Evolutionary conservation across 73 alveolate genomes (phyloP), one percentile per base, ranked within the genome.

Genomic region (Paramecium biaurelia): DNA sequence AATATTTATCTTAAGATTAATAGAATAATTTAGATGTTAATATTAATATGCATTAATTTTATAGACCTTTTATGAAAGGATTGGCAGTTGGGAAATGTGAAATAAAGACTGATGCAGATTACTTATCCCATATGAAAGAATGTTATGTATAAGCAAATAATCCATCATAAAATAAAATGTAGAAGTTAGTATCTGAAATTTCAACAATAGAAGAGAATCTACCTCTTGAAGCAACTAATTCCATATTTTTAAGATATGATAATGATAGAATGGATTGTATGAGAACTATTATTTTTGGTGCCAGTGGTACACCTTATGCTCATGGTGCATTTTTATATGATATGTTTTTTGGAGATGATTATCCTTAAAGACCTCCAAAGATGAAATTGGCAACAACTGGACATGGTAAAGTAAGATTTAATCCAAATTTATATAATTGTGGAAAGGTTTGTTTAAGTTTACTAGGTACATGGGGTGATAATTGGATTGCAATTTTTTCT

Each of bases 391-490:
- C 95, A 88, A 98, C 99, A 5, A 96, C 99, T 11, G 99, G 99
- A 28, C 95, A 96, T 11, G 97, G 96, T 14, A 92, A 95, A 6
- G 97, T 97, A 0, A 92, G 99, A 68, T 98, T 98, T 92, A 98
- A 98, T 92, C 99, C 99, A 10, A 98, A 98, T 92, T 95, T 98
- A 47, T 98, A 98, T 86, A 92, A 97, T 10, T 96, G 96, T 92
- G 99, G 99, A 32, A 96, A 97, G 89, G 99, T 98, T 1, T 97
- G 99, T 84, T 86, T 98, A 38, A 93, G 98, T 59, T 93, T 98
- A 30, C 76, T 97, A 28, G 99, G 99, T 18, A 98, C 99, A 4
- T 98, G 99, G 99, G 94, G 99, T 63, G 99, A 98, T 93, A 97
- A 96, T 93, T 98, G 99, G 99, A 98, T 96, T 56, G 98, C 99